Conservation (phyloP, 2,329 filamentous ascomycete species). For the Venturia nashicola region DNA sequence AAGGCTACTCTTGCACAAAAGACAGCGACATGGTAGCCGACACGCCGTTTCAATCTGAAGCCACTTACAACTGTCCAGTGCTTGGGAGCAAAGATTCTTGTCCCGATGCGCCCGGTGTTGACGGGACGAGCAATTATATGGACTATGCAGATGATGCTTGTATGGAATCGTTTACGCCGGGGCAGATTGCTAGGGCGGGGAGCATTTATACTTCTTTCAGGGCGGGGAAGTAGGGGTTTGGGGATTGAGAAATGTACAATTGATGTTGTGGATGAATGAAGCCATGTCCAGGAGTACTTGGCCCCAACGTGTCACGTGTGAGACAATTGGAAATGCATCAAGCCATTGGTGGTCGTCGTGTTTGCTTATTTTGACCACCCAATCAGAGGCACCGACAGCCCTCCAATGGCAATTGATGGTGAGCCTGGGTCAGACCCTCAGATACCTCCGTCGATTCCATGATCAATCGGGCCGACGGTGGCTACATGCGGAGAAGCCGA, state of each 20-base stretch:
- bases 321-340: neutral
- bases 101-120: slow-evolving; percentile 18
- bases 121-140: slow-evolving; percentile 9
- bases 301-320: too few relatives aligned
- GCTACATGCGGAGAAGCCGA: neutral
- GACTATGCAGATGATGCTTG: slow-evolving; percentile 10
- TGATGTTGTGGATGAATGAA: too few relatives aligned
- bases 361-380: neutral
- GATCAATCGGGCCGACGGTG: neutral
- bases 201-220: neutral
- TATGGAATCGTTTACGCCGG: slow-evolving; percentile 5
- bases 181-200: slow-evolving; percentile 8
- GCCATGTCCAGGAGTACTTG: too few relatives aligned
- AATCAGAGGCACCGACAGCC: neutral
- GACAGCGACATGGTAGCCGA: slow-evolving; percentile 33
- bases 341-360: neutral
- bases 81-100: slow-evolving; percentile 38
- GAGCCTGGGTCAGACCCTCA: too few relatives aligned
- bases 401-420: neutral
- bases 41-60: slow-evolving; percentile 27
- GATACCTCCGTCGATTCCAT: too few relatives aligned
- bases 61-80: slow-evolving; percentile 43
- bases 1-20: slow-evolving; percentile 31
- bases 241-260: too few relatives aligned
- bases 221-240: neutral